Conservation (phyloP, 75 land plant genomes). For the Cryptomeria japonica region DNA sequence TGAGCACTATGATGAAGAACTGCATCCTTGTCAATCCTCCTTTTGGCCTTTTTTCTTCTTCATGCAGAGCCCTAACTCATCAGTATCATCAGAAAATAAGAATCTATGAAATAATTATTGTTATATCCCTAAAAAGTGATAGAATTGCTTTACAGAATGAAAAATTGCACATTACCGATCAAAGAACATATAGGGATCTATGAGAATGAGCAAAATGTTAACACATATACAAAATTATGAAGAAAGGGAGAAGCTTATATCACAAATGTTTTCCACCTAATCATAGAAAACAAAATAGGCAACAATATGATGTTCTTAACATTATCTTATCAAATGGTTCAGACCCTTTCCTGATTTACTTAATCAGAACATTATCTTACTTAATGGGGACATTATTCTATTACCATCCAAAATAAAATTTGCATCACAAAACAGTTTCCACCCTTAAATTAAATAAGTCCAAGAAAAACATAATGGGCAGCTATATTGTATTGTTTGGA, state of each 20-base stretch:
- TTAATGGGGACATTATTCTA: not conserved
- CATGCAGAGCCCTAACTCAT: slow-evolving; percentile 56
- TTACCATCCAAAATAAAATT: not conserved
- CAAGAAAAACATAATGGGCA: not conserved
- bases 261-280: not conserved
- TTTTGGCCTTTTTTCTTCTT: slow-evolving; percentile 48
- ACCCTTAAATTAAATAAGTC: not conserved
- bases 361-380: too few species aligned
- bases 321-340: not conserved
- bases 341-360: too few species aligned
- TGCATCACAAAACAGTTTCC: not conserved
- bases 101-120: not conserved
- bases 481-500: not conserved
- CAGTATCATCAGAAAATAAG: slow-evolving; percentile 1
- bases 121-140: not conserved
- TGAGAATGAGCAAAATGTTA: not conserved
- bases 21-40: slow-evolving; percentile 47
- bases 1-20: slow-evolving; percentile 63
- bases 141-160: not conserved
- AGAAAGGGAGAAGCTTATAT: not conserved
- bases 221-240: not conserved
- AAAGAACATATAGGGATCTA: not conserved
- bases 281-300: not conserved
- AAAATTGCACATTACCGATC: not conserved
- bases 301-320: not conserved